Evolutionary conservation across 2,329 filamentous ascomycete species (phyloP), one percentile per base, ranked within the genome.

Genomic region (Cladophialophora bantiana): DNA sequence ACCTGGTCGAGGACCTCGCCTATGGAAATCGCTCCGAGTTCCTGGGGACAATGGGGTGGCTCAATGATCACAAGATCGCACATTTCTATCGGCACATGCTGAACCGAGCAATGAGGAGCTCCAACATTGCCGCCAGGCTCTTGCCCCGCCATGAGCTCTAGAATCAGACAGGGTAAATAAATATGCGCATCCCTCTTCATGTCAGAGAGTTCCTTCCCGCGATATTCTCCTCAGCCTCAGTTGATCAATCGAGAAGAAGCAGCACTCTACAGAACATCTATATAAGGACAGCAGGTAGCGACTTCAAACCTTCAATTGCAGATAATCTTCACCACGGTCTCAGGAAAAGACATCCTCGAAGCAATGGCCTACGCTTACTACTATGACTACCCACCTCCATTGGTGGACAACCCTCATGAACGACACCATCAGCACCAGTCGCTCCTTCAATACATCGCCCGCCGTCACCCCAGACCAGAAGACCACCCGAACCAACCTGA

Each of bases 401-500:
- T 69, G 26, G 68, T 70, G 31, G 70, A 70, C 60, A 65, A 70
- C 42, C 62, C 56, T 9, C 65, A 68, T 50, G 68, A 69, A 45
- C 62, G 66, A 38, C 52, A 61, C 48, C 70, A 69, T 58, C 68
- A 68, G 45, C 67, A 67, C 36, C 62, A 68, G 59, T 66, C 40
- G 13, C 55, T 68, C 10, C 52, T 69, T 32, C 66, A 67, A 59
- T 70, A 65, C 38, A 55, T 68, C 2, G 38, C 60, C 3, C 70
- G 59, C 42, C 59, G 67, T 36, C 65, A 66, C 42, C 62, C 67
- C 4, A 42, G 66, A 26, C 66, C 66, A 35, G 66, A 71, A 57
- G 64, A 68, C n/a, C 64, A 71, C 58, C 68, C 68, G n/a, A 70
- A 71, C 62, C 66, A 71, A 31, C 68, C 68, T 12, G 66, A 71